Conservation (phyloP, 2,329 filamentous ascomycete genomes). For the Penicillium sp. region DNA sequence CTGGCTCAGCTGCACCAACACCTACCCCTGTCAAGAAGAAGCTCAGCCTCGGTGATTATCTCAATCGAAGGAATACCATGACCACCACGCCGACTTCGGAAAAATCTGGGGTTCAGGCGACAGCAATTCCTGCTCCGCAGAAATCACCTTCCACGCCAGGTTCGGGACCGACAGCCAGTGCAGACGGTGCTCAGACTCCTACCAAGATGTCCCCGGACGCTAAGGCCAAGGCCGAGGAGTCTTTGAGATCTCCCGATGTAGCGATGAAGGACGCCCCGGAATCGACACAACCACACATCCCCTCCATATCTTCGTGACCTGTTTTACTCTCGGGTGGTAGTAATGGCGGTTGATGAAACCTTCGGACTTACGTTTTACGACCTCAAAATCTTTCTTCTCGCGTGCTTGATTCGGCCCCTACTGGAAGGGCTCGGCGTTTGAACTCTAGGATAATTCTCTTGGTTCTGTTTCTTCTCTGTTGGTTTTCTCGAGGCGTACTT, state of each 20-base stretch:
- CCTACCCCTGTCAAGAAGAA: conserved; percentile 49
- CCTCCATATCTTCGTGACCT: conserved; percentile 26
- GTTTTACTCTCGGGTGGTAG: background rate
- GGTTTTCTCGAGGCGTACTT: conserved; percentile 14
- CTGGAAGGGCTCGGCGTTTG: conserved; percentile 17
- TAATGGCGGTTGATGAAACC: conserved; percentile 11
- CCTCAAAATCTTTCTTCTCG: conserved; percentile 18
- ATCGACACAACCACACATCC: conserved; percentile 25
- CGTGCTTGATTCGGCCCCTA: conserved; percentile 17
- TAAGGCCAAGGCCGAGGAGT: conserved; percentile 18
- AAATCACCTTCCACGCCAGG: conserved; percentile 20
- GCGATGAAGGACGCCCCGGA: conserved; percentile 32
- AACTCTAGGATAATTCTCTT: conserved; percentile 11
- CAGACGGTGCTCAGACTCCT: conserved; percentile 7
- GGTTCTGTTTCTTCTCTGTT: conserved; percentile 6
- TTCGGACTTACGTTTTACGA: conserved; percentile 22
- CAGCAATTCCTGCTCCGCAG: conserved; percentile 21
- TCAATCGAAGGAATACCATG: conserved; percentile 40
- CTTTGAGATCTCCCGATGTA: conserved; percentile 24
- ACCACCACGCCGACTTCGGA: conserved; percentile 38
- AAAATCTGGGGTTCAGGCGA: conserved; percentile 33
- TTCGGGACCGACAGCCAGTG: conserved; percentile 12
- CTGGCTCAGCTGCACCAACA: conserved; percentile 32
- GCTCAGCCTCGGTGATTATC: conserved; percentile 48
- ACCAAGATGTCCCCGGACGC: conserved; percentile 13